Evolutionary conservation across 2,329 filamentous ascomycete species (phyloP), one percentile per base, ranked within the genome.

Genomic region (Hypoxylon sp.): DNA sequence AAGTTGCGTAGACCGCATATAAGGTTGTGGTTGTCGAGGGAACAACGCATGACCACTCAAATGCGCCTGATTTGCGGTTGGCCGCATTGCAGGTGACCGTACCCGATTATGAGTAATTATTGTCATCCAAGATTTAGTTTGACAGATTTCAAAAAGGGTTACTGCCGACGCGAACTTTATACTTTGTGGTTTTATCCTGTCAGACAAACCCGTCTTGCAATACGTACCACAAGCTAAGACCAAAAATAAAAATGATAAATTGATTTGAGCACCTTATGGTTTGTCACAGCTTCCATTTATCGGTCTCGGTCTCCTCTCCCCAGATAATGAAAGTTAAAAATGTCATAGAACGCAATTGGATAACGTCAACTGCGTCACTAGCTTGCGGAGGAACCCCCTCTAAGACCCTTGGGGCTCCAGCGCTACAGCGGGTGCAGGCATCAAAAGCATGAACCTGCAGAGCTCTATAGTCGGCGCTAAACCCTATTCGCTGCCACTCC

Each of bases 31-130:
- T 62, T 61, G 60, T 50, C 54, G 27, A 57, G 58, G 57, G 42
- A 61, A 62, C 59, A 44, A 32, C 51, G 44, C 51, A 51, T 62
- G 60, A 61, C 53, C 31, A 46, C 25, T 27, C 37, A n/a, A n/a
- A n/a, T n/a, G n/a, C 52, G 42, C 36, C 26, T 60, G 58, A 61
- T 59, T 61, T 51, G 58, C 51, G 42, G 49, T 38, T 25, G 48
- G 56, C 17, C 37, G 42, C 41, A 25, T 47, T 12, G 40, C 59
- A 56, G 42, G 44, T 57, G 55, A 60, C 58, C 55, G 12, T n/a
- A n/a, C n/a, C n/a, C n/a, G n/a, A n/a, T n/a, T n/a, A n/a, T n/a
- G n/a, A n/a, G n/a, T n/a, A n/a, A n/a, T n/a, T n/a, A n/a, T n/a
- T n/a, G n/a, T n/a, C n/a, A n/a, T n/a, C n/a, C n/a, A n/a, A n/a